Base-by-base conservation (phyloP, 2,329 filamentous ascomycete genomes). In the Penicillium sp. region DNA sequence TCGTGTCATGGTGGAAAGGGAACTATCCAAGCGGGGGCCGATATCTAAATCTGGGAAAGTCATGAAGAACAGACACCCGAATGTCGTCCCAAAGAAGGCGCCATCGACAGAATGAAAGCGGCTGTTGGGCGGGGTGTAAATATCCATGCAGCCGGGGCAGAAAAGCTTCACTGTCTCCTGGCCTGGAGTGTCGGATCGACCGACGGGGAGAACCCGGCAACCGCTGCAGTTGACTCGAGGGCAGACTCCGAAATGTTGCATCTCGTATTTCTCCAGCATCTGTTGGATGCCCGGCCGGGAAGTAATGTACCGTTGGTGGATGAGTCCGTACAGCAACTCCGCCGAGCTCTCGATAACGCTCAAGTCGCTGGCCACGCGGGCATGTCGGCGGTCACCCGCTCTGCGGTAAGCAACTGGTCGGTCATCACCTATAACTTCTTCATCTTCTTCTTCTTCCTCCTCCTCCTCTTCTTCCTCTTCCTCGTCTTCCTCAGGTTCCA, bases 181-280 rank as follows among this genome's bases (percentile, higher is more conserved):
- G 50, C 93, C 93, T 1, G 93, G 91, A 33, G 91, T 93, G 67
- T 98, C 93, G 43, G 88, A 94, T 47, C 93, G 79, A 25, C 93
- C 93, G 14, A 98, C 91, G 1, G 93, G 93, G 4, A 98, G 78
- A 10, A 94, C 93, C 58, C 91, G 85, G 50, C 88, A 86, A 45
- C 86, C 84, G 57, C 89, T 86, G 76, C 93, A 98, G 69, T 91
- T 83, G 43, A 91, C 94, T 44, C 93, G 81, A n/a, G 93, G 93
- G 65, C 93, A 98, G 54, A 85, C 83, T 37, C 93, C 93, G 62
- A 98, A 98, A 71, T 98, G 91, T 47, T 90, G 86, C 33, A 94
- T 78, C 68, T 97, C 91, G 73, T 97, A 98, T 68, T 98, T 98
- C 69, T 98, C 93, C 48, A 90, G 88, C 93, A 98, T 98, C 65